Conservation (phyloP, 2,329 filamentous ascomycete species). For the Basipetospora chlamydospora region DNA sequence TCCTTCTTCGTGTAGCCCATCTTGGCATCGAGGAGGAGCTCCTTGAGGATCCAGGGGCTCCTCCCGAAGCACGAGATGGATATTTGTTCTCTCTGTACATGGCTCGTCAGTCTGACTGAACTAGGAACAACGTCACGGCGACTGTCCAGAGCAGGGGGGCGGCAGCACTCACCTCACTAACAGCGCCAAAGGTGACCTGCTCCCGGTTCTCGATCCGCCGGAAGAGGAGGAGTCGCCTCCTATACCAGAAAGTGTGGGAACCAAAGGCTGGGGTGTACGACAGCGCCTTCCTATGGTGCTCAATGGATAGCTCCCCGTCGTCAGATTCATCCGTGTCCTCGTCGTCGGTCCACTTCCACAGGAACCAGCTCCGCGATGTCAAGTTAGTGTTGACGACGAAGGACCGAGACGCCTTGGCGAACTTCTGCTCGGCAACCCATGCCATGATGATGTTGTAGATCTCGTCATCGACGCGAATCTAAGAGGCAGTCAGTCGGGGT, state of each 20-base stretch:
- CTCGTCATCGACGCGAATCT: slow-evolving; percentile 52
- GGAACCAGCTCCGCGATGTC: slow-evolving; percentile 34
- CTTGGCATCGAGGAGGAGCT: slow-evolving; percentile 45
- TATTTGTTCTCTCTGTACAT: slow-evolving; percentile 40
- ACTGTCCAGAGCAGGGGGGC: too few relatives aligned
- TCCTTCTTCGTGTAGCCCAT: slow-evolving; percentile 40
- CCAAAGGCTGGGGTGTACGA: slow-evolving; percentile 55
- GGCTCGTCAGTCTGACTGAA: too few relatives aligned
- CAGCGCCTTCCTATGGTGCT: slow-evolving; percentile 16
- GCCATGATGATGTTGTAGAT: slow-evolving; percentile 59
- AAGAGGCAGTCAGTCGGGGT: too few relatives aligned
- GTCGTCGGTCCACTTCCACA: slow-evolving; percentile 28
- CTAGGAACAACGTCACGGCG: too few relatives aligned
- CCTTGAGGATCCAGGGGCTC: slow-evolving; percentile 44
- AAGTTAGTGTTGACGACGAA: slow-evolving; percentile 52
- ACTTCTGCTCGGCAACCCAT: slow-evolving; percentile 50
- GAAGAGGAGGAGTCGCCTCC: slow-evolving; percentile 41
- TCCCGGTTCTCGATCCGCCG: slow-evolving; percentile 34
- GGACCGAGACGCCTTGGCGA: slow-evolving; percentile 41
- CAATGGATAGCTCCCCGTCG: slow-evolving; percentile 13
- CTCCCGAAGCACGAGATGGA: slow-evolving; percentile 47
- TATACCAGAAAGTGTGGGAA: slow-evolving; percentile 55
- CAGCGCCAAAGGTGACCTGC: slow-evolving; percentile 16
- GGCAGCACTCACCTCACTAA: slow-evolving; percentile 9
- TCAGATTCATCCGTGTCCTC: slow-evolving; percentile 28